These are phyloP conservation scores for Fusarium miscanthi DNA, from an alignment of 2,329 filamentous ascomycete genomes.

Conservation along the genomic window DNA sequence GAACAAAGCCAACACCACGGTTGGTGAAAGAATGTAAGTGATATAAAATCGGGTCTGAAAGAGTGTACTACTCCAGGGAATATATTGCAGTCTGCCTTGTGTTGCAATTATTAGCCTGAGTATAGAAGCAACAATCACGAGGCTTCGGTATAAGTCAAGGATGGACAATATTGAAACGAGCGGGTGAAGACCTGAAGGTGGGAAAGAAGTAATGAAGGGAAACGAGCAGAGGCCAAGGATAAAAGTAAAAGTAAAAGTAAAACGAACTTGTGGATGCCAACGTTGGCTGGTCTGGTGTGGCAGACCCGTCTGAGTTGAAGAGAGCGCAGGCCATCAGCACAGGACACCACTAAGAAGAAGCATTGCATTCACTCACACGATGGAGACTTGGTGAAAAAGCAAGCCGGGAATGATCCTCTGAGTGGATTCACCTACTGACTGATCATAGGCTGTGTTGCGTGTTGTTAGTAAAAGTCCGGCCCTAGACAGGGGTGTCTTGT, in stretches of 20 bases:
- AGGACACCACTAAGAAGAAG: slow-evolving; percentile 8
- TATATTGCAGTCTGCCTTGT: slow-evolving; percentile 15
- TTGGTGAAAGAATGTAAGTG: slow-evolving; percentile 26
- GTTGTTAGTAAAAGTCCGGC: slow-evolving; percentile 19
- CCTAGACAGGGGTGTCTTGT: slow-evolving; percentile 30
- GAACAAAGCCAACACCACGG: slow-evolving; percentile 12
- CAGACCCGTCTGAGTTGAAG: slow-evolving; percentile 19
- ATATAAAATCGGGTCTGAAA: slow-evolving; percentile 29
- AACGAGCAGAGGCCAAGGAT: slow-evolving; percentile 35
- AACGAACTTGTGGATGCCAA: slow-evolving; percentile 40
- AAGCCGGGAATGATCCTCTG: slow-evolving; percentile 33
- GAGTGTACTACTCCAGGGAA: slow-evolving; percentile 36
- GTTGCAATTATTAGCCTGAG: slow-evolving; percentile 28
- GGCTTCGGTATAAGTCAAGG: slow-evolving; percentile 22
- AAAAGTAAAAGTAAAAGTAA: slow-evolving; percentile 40
- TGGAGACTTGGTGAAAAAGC: slow-evolving; percentile 32
- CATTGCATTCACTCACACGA: slow-evolving; percentile 5
- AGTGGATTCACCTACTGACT: slow-evolving; percentile 2
- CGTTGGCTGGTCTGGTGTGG: slow-evolving; percentile 23
- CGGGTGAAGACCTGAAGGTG: slow-evolving; percentile 30
- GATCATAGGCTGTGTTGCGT: slow-evolving; percentile 28
- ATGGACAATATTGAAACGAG: slow-evolving; percentile 31
- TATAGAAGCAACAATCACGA: slow-evolving; percentile 15
- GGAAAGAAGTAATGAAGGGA: slow-evolving; percentile 15
- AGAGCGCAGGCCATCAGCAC: slow-evolving; percentile 29